These are phyloP conservation scores for Penicillium occitanis DNA, from an alignment of 2,329 filamentous ascomycete genomes.

Conservation along the genomic window DNA sequence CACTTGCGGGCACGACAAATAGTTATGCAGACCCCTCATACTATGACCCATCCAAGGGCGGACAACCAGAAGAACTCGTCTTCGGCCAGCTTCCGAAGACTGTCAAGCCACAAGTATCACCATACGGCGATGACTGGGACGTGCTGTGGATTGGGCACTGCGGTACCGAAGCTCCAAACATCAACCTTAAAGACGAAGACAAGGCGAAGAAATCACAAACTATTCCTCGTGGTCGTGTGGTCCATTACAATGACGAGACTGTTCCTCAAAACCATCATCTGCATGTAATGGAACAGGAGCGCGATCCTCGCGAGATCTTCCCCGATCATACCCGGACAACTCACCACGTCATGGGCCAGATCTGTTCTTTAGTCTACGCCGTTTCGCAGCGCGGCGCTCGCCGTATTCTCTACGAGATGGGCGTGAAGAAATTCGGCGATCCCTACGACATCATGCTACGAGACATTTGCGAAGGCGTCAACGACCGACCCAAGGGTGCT, in stretches of 20 bases:
- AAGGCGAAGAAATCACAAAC: constrained; percentile 31
- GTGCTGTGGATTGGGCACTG: constrained; percentile 55
- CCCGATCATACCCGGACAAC: constrained; percentile 41
- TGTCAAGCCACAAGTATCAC: constrained; percentile 32
- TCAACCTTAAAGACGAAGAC: constrained; percentile 32
- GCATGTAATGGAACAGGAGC: constrained; percentile 23
- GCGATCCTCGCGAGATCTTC: constrained; percentile 23
- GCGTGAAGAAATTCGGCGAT: constrained; percentile 28
- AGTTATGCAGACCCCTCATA: constrained; percentile 21
- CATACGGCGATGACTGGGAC: constrained; percentile 57
- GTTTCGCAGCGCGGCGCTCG: constrained; percentile 40
- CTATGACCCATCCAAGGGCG: constrained; percentile 18
- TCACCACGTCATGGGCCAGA: constrained; percentile 33
- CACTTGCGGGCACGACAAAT: constrained; percentile 25
- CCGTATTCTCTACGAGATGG: constrained; percentile 37
- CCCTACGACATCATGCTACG: constrained; percentile 49
- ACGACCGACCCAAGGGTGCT: constrained; percentile 28
- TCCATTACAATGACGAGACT: constrained; percentile 22
- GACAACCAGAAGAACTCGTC: constrained; percentile 16
- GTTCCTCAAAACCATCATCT: constrained; percentile 20
- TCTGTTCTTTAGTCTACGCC: constrained; percentile 42
- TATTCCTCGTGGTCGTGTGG: constrained; percentile 23
- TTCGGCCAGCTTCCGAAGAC: constrained; percentile 20
- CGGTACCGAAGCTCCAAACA: constrained; percentile 35
- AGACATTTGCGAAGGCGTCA: constrained; percentile 48